These are phyloP conservation scores for Claviceps humidiphila DNA, from an alignment of 2,329 filamentous ascomycete genomes.

Conservation along the genomic window DNA sequence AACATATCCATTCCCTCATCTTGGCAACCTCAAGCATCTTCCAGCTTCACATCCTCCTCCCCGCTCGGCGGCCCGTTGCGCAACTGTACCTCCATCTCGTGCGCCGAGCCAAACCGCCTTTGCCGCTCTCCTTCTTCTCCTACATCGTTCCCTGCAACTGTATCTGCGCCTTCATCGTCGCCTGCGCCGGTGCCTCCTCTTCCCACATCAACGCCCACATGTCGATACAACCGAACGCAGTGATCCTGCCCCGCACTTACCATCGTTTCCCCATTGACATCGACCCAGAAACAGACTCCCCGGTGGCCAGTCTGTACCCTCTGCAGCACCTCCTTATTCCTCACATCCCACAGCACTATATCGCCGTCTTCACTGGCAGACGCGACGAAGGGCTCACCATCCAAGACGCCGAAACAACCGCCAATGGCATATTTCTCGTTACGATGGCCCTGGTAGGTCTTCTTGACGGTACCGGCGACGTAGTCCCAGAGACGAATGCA, in stretches of 20 bases:
- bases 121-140: too few relatives aligned
- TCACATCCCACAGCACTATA: constrained; percentile 82
- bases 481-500: constrained; percentile 93
- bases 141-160: background rate
- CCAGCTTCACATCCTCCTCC: constrained; percentile 5
- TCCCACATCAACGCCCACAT: constrained; percentile 8
- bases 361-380: constrained; percentile 81
- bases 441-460: constrained; percentile 89
- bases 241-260: constrained; percentile 44
- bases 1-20: background rate
- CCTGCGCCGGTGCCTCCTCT: background rate
- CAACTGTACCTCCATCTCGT: constrained; percentile 2
- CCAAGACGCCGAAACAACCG: constrained; percentile 60
- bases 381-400: constrained; percentile 48
- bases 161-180: background rate
- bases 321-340: constrained; percentile 72
- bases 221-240: constrained; percentile 35
- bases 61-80: constrained; percentile 2
- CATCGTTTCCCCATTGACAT: constrained; percentile 42
- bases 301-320: constrained; percentile 33
- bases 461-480: constrained; percentile 77
- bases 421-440: constrained; percentile 79
- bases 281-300: constrained; percentile 54
- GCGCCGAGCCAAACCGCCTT: background rate
- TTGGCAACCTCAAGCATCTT: constrained; percentile 3